Conservation (phyloP, 495 filamentous ascomycete species). For the Aspergillus steynii region DNA sequence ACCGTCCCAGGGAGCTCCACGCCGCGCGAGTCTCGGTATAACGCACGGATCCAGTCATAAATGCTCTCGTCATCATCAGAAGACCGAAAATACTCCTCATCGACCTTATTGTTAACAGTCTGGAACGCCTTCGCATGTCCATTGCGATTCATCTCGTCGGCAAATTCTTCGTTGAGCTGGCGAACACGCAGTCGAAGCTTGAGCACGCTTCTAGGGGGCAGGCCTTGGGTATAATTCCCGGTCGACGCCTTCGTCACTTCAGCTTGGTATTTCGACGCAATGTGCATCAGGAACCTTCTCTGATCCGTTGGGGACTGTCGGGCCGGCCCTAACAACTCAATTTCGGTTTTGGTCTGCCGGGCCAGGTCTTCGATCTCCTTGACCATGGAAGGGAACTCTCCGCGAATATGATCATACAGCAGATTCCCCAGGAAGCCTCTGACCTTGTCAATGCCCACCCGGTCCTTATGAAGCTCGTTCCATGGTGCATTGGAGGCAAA, state of each 20-base stretch:
- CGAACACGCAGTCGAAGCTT: slow-evolving; percentile 39
- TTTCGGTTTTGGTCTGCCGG: slow-evolving; percentile 17
- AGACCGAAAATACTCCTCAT: slow-evolving; percentile 12
- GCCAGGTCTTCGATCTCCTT: slow-evolving; percentile 26
- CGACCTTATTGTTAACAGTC: slow-evolving; percentile 21
- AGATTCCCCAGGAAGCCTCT: slow-evolving; percentile 19
- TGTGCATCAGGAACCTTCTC: slow-evolving; percentile 28
- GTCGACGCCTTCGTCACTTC: slow-evolving; percentile 25
- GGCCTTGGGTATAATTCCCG: slow-evolving; percentile 26
- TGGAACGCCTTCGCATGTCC: slow-evolving; percentile 30
- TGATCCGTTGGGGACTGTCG: slow-evolving; percentile 35
- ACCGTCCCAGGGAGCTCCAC: slow-evolving; percentile 40
- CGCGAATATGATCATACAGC: slow-evolving; percentile 29
- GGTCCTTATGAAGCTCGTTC: slow-evolving; percentile 32
- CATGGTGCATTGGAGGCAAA: slow-evolving; percentile 39
- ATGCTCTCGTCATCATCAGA: slow-evolving; percentile 18
- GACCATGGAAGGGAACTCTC: slow-evolving; percentile 33
- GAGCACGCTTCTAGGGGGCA: slow-evolving; percentile 12
- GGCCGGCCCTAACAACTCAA: slow-evolving; percentile 30
- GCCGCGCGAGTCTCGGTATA: slow-evolving; percentile 34
- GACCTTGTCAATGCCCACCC: slow-evolving; percentile 29
- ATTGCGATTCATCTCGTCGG: slow-evolving; percentile 24
- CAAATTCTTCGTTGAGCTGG: slow-evolving; percentile 29
- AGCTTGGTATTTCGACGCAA: slow-evolving; percentile 33
- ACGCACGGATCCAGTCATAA: slow-evolving; percentile 29